Conservation (phyloP, 2,329 filamentous ascomycete genomes). For the Fusarium sp. region DNA sequence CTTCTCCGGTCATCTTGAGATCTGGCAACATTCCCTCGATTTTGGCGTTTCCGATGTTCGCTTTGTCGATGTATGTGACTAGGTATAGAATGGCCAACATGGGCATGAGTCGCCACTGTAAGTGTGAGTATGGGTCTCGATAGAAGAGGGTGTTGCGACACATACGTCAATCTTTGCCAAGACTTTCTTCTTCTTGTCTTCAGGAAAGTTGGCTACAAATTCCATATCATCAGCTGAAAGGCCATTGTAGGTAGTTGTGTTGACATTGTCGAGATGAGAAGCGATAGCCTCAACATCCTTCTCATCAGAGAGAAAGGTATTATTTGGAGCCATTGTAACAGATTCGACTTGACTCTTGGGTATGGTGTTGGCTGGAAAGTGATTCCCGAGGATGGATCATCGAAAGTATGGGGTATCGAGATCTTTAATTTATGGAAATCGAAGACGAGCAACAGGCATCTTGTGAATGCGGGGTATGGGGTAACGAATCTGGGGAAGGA, state of each 20-base stretch:
- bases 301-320: constrained; percentile 22
- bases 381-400: neutral
- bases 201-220: constrained; percentile 38
- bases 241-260: constrained; percentile 7
- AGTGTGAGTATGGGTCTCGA: neutral
- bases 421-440: constrained; percentile 24
- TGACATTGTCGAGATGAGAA: constrained; percentile 23
- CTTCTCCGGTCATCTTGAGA: constrained; percentile 28
- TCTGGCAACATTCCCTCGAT: constrained; percentile 34
- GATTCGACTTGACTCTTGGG: no score
- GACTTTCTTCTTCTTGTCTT: constrained; percentile 41
- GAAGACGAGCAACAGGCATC: neutral
- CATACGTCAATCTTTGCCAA: constrained; percentile 38
- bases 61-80: constrained; percentile 34
- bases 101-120: constrained; percentile 35
- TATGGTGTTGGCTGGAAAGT: neutral
- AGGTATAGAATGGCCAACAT: constrained; percentile 34
- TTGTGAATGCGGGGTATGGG: constrained; percentile 27
- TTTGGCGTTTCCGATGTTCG: constrained; percentile 38
- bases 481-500: constrained; percentile 29
- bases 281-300: constrained; percentile 36
- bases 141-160: fast-evolving
- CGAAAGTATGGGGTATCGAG: neutral
- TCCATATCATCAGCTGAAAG: constrained; percentile 32
- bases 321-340: constrained; percentile 22